Percentiles rank a stretch among this genome's conserved stretches.
Evolutionary conservation across 768 basidiomycete species (phyloP).

Genomic region (Royoungia palumana): DNA sequence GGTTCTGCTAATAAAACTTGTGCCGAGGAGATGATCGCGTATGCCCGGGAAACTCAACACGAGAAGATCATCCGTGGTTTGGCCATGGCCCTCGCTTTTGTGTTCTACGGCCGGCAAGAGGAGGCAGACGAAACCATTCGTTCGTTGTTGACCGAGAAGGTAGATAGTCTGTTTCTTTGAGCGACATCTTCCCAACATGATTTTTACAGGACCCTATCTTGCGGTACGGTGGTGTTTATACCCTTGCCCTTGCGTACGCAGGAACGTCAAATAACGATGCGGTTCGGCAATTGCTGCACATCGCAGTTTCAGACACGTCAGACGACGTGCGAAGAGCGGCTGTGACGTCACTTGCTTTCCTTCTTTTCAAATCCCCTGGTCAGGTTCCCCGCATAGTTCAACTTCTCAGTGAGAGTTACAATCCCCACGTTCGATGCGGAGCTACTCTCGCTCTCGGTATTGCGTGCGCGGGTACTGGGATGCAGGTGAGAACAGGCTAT

Average conservation of each 20-base stretch:
- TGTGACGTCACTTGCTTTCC: slow-evolving; percentile 92
- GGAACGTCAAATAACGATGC: slow-evolving; percentile 95
- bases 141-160: slow-evolving; percentile 81
- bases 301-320: slow-evolving; percentile 97
- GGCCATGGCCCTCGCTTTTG: slow-evolving; percentile 87
- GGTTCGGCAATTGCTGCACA: slow-evolving; percentile 86
- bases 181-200: slow-evolving; percentile 1
- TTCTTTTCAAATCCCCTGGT: slow-evolving; percentile 93
- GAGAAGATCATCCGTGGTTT: slow-evolving; percentile 99
- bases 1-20: slow-evolving; percentile 81
- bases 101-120: slow-evolving; percentile 91
- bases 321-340: slow-evolving; percentile 97
- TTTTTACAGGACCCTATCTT: slow-evolving; percentile 82
- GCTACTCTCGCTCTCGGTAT: slow-evolving; percentile 96
- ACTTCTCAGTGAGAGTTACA: slow-evolving; percentile 95
- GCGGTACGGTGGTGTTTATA: slow-evolving; percentile 97
- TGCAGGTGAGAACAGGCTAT: slow-evolving; percentile 57
- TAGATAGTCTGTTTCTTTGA: slow-evolving; percentile 28
- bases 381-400: slow-evolving; percentile 98
- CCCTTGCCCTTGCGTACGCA: slow-evolving; percentile 92
- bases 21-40: slow-evolving; percentile 92
- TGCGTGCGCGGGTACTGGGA: slow-evolving; percentile 94
- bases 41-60: slow-evolving; percentile 96
- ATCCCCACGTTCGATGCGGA: slow-evolving; percentile 96
- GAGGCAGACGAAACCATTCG: slow-evolving; percentile 85